Evolutionary conservation across 805 yeast genomes (phyloP), one percentile per base, ranked within the genome.

Genomic region (Nakazawaea siamensis): DNA sequence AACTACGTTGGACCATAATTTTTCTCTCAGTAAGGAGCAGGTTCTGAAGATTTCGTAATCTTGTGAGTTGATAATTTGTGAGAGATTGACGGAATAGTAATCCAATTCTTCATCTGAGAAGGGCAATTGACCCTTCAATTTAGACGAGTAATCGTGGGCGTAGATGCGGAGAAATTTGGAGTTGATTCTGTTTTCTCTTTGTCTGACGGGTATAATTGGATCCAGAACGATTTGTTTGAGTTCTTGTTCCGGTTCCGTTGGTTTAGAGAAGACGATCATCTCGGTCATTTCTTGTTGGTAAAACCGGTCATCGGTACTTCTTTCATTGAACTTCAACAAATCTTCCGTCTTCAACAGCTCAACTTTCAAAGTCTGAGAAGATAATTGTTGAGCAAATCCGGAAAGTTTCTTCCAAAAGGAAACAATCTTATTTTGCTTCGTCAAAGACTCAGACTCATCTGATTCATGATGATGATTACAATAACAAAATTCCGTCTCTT

Each of bases 1-100:
- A 4, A 75, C 60, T 12, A 75, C 76, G 33, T 59, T 62, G 24
- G 61, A 58, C 78, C 78, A 73, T 30, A 74, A 50, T 46, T 70
- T 66, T 29, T 71, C 73, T 35, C 73, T 55, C 3, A 73, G 60
- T 13, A 60, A 37, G 7, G 59, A 48, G 1, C 70, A 69, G 16
- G 72, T 44, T 31, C 56, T 61, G 19, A 23, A 6, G 18, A 27
- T 3, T 13, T 29, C 17, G 19, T 47, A 47, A 23, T 48, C 43
- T 7, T 16, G 17, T 10, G 17, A 25, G 13, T 9, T 7, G 10
- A 5, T 13, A 16, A 16, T 16, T 14, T 12, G n/a, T n/a, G n/a
- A n/a, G 7, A 13, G 29, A 9, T 27, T 27, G 4, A 16, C 7
- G 1, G 29, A 12, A 32, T 46, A 52, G 7, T 47, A 38, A 31